phyloP scores from a whole-genome alignment of 108 stramenopile species.

The Cyclotella atomus region DNA sequence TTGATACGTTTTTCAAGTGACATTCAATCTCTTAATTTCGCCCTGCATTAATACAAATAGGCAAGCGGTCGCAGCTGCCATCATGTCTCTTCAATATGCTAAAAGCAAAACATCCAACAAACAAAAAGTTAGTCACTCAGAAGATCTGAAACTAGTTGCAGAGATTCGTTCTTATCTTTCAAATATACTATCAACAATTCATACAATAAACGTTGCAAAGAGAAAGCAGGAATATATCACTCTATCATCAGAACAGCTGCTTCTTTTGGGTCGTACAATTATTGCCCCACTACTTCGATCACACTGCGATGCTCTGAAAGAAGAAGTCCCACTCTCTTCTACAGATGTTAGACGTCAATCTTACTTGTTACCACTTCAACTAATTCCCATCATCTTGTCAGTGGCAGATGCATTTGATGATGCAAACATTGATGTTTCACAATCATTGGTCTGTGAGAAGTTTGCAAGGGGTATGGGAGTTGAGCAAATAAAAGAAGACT shows the following conservation, averaged over 20 bases:
- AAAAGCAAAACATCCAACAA: neutral
- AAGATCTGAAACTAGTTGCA: constrained; percentile 31
- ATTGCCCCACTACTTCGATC: constrained; percentile 22
- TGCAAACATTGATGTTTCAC: neutral
- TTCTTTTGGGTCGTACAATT: constrained; percentile 14
- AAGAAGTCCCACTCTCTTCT: neutral
- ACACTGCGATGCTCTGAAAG: neutral
- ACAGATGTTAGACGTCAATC: too few relatives aligned
- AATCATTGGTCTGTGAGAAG: constrained; percentile 8
- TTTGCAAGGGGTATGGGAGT: neutral
- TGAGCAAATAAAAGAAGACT: neutral
- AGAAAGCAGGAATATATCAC: neutral
- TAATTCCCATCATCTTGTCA: constrained; percentile 33
- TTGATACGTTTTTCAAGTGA: neutral
- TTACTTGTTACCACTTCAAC: constrained; percentile 28
- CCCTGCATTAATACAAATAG: neutral
- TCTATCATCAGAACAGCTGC: neutral
- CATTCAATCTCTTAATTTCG: neutral
- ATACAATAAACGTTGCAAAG: neutral
- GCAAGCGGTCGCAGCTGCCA: constrained; percentile 20
- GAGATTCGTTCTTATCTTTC: constrained; percentile 40
- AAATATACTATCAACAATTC: neutral
- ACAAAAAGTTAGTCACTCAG: constrained; percentile 14
- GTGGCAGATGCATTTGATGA: constrained; percentile 33
- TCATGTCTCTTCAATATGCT: constrained; percentile 26